These are phyloP conservation scores for Groenewaldozyma salmanticensis DNA, from an alignment of 805 yeast genomes.

Conservation along the genomic window DNA sequence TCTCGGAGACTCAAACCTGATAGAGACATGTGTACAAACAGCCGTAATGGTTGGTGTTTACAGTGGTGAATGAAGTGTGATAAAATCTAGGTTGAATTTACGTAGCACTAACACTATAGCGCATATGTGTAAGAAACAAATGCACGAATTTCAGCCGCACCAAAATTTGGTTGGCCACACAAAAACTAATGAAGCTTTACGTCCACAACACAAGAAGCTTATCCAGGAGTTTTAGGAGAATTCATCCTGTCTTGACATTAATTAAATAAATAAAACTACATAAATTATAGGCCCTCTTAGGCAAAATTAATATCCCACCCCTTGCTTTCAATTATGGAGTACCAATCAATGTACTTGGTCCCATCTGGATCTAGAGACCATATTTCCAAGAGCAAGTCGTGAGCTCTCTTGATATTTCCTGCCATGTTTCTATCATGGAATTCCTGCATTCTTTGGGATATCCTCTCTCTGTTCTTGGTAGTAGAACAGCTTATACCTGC, in stretches of 20 bases:
- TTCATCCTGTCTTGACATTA: too few species aligned
- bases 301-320: slow-evolving; percentile 82
- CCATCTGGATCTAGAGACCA: slow-evolving; percentile 42
- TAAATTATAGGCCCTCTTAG: slow-evolving; percentile 15
- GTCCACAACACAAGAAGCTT: too few species aligned
- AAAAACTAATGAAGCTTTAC: too few species aligned
- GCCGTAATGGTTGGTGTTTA: not conserved
- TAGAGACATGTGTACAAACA: not conserved
- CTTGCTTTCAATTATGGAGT: slow-evolving; percentile 47
- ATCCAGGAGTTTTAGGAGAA: too few species aligned
- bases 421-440: slow-evolving; percentile 58
- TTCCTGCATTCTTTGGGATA: slow-evolving; percentile 43
- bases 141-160: too few species aligned
- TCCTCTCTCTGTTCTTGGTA: slow-evolving; percentile 39
- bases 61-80: too few species aligned
- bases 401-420: slow-evolving; percentile 45
- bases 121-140: too few species aligned
- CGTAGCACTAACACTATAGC: too few species aligned
- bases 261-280: not conserved
- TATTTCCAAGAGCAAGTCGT: slow-evolving; percentile 31
- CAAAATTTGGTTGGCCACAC: too few species aligned
- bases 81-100: too few species aligned
- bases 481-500: slow-evolving; percentile 62
- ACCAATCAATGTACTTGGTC: slow-evolving; percentile 62
- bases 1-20: slow-evolving; percentile 20